Base-by-base conservation (phyloP, 169 alveolate species). In the Besnoitia besnoiti region DNA sequence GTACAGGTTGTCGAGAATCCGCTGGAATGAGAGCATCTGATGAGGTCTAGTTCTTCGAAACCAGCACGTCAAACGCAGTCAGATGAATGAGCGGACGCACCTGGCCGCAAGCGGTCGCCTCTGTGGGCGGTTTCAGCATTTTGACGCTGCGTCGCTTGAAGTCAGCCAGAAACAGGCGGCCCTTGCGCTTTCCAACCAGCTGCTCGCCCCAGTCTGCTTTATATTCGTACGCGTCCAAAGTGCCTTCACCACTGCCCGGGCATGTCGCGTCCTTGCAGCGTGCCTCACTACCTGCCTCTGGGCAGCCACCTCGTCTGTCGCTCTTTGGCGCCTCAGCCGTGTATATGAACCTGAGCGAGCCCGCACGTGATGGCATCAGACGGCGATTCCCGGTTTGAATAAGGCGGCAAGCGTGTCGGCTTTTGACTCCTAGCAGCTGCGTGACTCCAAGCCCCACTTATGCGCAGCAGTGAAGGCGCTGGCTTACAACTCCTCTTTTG, bases 151-250 rank as follows among this genome's bases (percentile, higher is more conserved):
- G 39, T 30, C 44, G 14, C 21, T n/a, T 14, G 80, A 67, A 67
- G 44, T 67, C 80, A 3, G 44, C n/a, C 30, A 30, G 44, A 10
- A 30, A 19, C 39, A 67, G 80, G 12, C 80, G 39, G 44, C 80
- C 80, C 44, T 5, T 33, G 2, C 80, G 39, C 8, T 35, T 14
- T 5, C 80, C 80, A 37, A 33, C 46, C 24, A 33, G 80, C 44
- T 67, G 80, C n/a, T 67, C 80, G 3, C 80, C 80, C 80, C 80
- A 67, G 39, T 67, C 39, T 16, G 80, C 12, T n/a, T n/a, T 35
- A 42, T 30, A 67, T 42, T 33, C 39, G 80, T 67, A 67, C n/a
- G 39, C 19, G 44, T 67, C 80, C 44, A 67, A n/a, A 19, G 33
- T 55, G 67, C 24, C 67, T 1, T 5, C 67, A 0, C 24, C 30